phyloP scores from a whole-genome alignment of 2,329 filamentous ascomycete genomes.

The Botryotinia globosa region DNA sequence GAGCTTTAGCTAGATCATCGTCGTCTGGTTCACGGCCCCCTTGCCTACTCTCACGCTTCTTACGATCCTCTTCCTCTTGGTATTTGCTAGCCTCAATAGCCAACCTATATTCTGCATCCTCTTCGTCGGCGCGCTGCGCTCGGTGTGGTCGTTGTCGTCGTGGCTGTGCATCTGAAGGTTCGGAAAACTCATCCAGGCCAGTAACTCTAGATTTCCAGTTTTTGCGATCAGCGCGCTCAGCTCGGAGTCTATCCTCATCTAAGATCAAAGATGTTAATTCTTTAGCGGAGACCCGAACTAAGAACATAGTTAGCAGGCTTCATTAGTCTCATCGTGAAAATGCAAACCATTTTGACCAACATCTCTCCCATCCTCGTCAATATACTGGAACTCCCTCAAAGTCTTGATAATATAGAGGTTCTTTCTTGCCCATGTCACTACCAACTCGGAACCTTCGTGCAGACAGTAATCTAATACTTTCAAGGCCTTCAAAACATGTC shows the following conservation, averaged over 20 bases:
- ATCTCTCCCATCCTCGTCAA: constrained; percentile 92
- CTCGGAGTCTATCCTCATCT: constrained; percentile 88
- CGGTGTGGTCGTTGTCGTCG: constrained; percentile 48
- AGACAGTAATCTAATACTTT: constrained; percentile 98
- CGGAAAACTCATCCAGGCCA: constrained; percentile 79
- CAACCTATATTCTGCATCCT: constrained; percentile 85
- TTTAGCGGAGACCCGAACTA: constrained; percentile 93
- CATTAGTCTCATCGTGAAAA: background rate
- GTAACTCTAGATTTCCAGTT: constrained; percentile 96
- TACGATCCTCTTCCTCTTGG: constrained; percentile 86
- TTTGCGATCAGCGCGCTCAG: constrained; percentile 86
- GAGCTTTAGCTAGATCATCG: constrained; percentile 89
- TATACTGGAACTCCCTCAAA: constrained; percentile 91
- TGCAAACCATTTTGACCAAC: constrained; percentile 90
- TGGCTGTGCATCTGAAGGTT: constrained; percentile 43
- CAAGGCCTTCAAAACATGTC: constrained; percentile 93
- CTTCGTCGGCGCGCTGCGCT: constrained; percentile 63
- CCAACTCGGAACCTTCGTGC: constrained; percentile 92
- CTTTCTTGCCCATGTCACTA: constrained; percentile 96
- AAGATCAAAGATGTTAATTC: constrained; percentile 88
- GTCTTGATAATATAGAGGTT: constrained; percentile 99
- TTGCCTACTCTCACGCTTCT: constrained; percentile 64
- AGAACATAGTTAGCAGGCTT: constrained; percentile 33
- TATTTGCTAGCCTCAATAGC: constrained; percentile 93
- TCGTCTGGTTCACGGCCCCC: constrained; percentile 55